Evolutionary conservation across 495 filamentous ascomycete species (phyloP).

Genomic region (Neurospora sp.): DNA sequence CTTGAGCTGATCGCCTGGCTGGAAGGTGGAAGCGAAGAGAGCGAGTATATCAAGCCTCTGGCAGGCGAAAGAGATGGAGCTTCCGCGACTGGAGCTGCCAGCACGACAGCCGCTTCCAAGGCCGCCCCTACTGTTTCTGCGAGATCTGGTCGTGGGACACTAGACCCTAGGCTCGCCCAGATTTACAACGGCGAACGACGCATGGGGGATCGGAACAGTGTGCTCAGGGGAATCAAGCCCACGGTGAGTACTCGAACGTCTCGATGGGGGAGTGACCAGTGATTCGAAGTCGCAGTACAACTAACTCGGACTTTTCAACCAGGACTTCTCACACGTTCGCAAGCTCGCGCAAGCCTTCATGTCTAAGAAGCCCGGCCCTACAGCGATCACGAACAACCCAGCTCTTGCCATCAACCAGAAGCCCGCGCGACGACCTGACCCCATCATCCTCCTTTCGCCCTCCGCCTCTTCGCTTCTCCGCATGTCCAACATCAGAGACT

Average conservation of each 20-base stretch:
- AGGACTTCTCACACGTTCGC: constrained; percentile 94
- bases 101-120: constrained; percentile 37
- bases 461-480: constrained; percentile 94
- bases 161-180: constrained; percentile 71
- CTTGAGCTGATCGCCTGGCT: constrained; percentile 87
- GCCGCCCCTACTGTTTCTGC: constrained; percentile 37
- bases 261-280: background rate
- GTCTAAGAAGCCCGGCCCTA: constrained; percentile 41
- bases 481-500: constrained; percentile 92
- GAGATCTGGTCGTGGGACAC: constrained; percentile 47
- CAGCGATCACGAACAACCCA: constrained; percentile 26
- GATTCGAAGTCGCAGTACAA: background rate
- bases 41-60: constrained; percentile 82
- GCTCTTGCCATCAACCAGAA: constrained; percentile 39
- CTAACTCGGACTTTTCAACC: background rate
- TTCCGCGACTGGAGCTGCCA: constrained; percentile 32
- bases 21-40: constrained; percentile 77
- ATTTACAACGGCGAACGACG: constrained; percentile 86
- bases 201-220: constrained; percentile 85
- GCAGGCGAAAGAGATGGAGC: constrained; percentile 49
- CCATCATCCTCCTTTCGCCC: constrained; percentile 97
- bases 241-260: constrained; percentile 48
- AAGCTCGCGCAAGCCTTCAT: constrained; percentile 78
- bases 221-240: constrained; percentile 80
- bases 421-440: constrained; percentile 58